Evolutionary conservation across 306 rosid species (phyloP).

Genomic region (Rosa rugosa): DNA sequence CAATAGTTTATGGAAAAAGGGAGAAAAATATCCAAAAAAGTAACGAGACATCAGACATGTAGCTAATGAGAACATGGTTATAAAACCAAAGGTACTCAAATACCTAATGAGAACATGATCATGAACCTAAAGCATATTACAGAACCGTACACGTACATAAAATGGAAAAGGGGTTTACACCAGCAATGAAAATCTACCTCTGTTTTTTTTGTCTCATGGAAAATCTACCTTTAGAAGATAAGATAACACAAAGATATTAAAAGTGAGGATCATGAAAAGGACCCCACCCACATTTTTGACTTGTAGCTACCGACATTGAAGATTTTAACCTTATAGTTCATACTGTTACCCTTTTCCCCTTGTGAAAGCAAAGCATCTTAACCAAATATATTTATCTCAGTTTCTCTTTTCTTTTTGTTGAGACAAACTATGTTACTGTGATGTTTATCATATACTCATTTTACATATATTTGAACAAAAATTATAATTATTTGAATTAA

Average conservation of each 20-base stretch:
- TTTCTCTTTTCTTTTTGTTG: no score
- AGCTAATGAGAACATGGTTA: background rate
- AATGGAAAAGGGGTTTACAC: background rate
- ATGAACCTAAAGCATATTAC: background rate
- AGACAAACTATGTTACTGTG: no score
- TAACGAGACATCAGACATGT: background rate
- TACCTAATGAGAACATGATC: background rate
- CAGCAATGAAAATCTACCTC: background rate
- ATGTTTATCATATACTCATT: no score
- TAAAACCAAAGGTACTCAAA: background rate
- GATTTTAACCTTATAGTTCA: no score
- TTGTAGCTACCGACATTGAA: background rate
- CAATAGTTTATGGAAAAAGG: background rate
- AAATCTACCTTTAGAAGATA: no score
- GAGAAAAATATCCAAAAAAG: background rate
- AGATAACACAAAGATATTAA: background rate
- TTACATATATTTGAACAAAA: no score
- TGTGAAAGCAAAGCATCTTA: no score
- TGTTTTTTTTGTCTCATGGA: background rate
- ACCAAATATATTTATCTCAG: no score
- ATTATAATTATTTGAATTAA: no score
- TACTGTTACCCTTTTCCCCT: no score
- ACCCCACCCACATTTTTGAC: background rate
- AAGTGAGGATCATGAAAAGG: background rate
- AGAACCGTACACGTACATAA: background rate